Evolutionary conservation across 2,329 filamentous ascomycete genomes (phyloP).

Genomic region (Ophiostoma himal-ulmi): DNA sequence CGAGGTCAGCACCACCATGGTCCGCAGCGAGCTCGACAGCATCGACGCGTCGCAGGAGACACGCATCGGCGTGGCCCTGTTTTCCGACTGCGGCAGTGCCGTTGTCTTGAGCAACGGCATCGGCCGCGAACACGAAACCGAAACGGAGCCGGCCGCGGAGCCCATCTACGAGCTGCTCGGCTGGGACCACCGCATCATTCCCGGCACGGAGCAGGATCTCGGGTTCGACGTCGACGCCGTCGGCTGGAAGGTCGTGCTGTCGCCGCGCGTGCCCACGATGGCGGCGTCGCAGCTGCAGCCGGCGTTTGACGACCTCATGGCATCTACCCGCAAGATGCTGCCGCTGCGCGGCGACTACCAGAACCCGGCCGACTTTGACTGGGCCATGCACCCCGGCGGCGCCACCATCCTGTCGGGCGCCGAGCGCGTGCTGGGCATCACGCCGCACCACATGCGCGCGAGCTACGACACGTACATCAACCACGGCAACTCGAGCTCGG

Average conservation of each 20-base stretch:
- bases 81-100: constrained; percentile 66
- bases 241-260: constrained; percentile 63
- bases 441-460: constrained; percentile 60
- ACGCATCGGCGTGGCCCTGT: constrained; percentile 59
- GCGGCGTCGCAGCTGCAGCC: constrained; percentile 47
- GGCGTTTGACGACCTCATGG: constrained; percentile 50
- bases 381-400: constrained; percentile 67
- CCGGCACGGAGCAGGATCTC: constrained; percentile 56
- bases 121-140: constrained; percentile 32
- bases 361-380: constrained; percentile 58
- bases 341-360: constrained; percentile 37
- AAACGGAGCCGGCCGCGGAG: constrained; percentile 29
- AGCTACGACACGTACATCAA: constrained; percentile 63
- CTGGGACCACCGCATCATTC: constrained; percentile 59
- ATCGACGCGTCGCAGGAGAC: constrained; percentile 54
- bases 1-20: constrained; percentile 56
- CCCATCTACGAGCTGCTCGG: constrained; percentile 56
- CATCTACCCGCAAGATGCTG: constrained; percentile 25
- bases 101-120: constrained; percentile 59
- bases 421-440: constrained; percentile 52
- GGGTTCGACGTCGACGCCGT: constrained; percentile 59
- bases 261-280: constrained; percentile 55
- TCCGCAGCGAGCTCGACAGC: constrained; percentile 60
- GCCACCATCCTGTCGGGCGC: constrained; percentile 60
- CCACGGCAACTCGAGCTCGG: constrained; percentile 63